Percentiles rank a stretch among this genome's conserved stretches.
phyloP scores from a whole-genome alignment of 2,329 filamentous ascomycete species.

The Diaporthe caulivora region DNA sequence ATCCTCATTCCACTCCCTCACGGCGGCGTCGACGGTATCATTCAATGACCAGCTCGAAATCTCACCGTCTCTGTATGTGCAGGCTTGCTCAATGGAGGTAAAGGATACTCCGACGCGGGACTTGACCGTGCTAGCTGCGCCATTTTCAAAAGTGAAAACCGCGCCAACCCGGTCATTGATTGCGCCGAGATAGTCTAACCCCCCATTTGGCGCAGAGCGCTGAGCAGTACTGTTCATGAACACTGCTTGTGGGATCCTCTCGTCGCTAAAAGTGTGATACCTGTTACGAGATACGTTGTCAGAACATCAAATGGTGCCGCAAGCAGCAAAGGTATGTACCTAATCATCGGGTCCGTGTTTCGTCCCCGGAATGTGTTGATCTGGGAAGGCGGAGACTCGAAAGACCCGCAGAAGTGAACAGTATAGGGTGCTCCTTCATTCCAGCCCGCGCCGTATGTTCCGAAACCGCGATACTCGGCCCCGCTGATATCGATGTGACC shows the following conservation, averaged over 20 bases:
- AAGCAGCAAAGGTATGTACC: conserved; percentile 55
- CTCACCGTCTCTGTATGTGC: conserved; percentile 59
- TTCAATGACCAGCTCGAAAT: conserved; percentile 57
- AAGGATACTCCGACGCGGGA: conserved; percentile 66
- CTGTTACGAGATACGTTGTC: neutral
- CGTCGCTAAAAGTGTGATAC: conserved; percentile 34
- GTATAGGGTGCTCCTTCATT: conserved; percentile 56
- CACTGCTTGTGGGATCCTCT: conserved; percentile 27
- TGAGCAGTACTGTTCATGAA: conserved; percentile 23
- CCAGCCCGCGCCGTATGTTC: conserved; percentile 60
- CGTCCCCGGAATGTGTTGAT: conserved; percentile 55
- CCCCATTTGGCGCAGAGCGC: conserved; percentile 46
- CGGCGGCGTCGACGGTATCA: conserved; percentile 53
- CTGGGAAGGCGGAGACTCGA: conserved; percentile 51
- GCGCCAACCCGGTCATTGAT: conserved; percentile 60
- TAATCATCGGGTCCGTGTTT: conserved; percentile 58
- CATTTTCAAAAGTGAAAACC: conserved; percentile 59
- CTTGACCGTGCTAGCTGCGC: conserved; percentile 52
- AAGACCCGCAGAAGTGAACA: conserved; percentile 58
- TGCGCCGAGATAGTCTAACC: conserved; percentile 42
- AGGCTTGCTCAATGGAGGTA: conserved; percentile 61
- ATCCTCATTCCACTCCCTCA: conserved; percentile 59
- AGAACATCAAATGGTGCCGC: conserved; percentile 53
- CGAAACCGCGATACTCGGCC: conserved; percentile 58
- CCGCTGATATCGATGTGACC: conserved; percentile 48